These are phyloP conservation scores for Coemansia guatemalensis DNA, from an alignment of 192 early-diverging fungal genomes.

Conservation along the genomic window DNA sequence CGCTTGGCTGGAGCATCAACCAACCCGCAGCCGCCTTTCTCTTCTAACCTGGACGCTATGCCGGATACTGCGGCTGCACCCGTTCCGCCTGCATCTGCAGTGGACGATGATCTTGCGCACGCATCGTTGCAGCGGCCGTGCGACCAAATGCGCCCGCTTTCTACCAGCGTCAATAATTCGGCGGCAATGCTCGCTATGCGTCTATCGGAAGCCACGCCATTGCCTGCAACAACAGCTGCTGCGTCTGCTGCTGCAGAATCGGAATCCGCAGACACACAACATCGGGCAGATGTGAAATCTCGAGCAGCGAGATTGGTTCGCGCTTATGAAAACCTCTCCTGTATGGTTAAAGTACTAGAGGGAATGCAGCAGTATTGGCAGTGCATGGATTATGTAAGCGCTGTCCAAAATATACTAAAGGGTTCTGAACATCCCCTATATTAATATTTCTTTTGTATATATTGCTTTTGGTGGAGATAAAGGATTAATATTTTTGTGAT, in stretches of 20 bases:
- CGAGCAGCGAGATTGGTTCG: slow-evolving; percentile 35
- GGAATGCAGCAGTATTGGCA: slow-evolving; percentile 58
- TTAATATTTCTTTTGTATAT: slow-evolving; percentile 1
- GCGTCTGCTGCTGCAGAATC: neutral
- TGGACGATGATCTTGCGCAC: slow-evolving; percentile 3
- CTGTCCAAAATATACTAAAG: slow-evolving; percentile 43
- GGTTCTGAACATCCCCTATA: slow-evolving; percentile 47
- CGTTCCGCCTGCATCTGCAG: slow-evolving; percentile 1
- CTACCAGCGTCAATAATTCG: slow-evolving; percentile 44
- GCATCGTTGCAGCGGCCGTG: slow-evolving; percentile 15
- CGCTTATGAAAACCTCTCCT: slow-evolving; percentile 52
- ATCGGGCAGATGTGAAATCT: slow-evolving; percentile 31
- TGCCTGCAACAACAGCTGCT: neutral
- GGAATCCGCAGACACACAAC: neutral
- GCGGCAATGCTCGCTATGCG: slow-evolving; percentile 40
- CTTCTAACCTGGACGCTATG: neutral
- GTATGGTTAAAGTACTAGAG: slow-evolving; percentile 54
- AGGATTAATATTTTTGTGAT: too few species aligned
- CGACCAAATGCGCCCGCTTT: slow-evolving; percentile 47
- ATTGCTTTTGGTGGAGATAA: neutral
- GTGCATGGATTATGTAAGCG: slow-evolving; percentile 53
- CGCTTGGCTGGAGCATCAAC: neutral
- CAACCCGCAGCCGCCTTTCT: neutral
- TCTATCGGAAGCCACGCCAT: neutral
- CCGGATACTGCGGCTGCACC: neutral